phyloP scores from a whole-genome alignment of 352 stramenopile species.

The Globisporangium mamillatum region DNA sequence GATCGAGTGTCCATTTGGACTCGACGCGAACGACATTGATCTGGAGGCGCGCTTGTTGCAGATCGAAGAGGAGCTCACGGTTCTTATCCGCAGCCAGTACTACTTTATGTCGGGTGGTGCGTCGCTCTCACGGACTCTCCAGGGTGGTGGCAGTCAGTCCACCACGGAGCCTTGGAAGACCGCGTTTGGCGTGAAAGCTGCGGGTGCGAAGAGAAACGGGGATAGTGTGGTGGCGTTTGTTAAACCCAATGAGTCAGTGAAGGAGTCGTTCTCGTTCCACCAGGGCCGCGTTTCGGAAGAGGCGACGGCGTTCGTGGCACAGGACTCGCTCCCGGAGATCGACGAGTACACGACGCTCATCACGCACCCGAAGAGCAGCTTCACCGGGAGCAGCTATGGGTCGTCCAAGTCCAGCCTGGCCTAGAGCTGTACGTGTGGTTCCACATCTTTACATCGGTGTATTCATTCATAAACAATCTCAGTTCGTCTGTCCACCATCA shows the following conservation, averaged over 20 bases:
- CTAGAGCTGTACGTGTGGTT: background rate
- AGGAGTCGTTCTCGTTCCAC: slow-evolving; percentile 62
- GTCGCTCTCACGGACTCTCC: slow-evolving; percentile 17
- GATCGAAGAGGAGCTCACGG: slow-evolving; percentile 81
- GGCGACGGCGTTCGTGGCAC: slow-evolving; percentile 24
- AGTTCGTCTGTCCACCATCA: too few relatives aligned
- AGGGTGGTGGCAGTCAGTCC: slow-evolving; percentile 1
- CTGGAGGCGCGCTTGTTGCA: slow-evolving; percentile 65
- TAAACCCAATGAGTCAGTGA: slow-evolving; percentile 16
- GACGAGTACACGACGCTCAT: slow-evolving; percentile 74
- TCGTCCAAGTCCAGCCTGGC: slow-evolving; percentile 22
- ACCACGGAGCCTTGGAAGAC: slow-evolving; percentile 1
- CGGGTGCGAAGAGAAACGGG: background rate
- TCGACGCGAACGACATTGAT: slow-evolving; percentile 83
- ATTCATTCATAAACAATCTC: too few relatives aligned
- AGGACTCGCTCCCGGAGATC: slow-evolving; percentile 68
- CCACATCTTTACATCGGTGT: background rate
- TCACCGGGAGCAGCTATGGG: slow-evolving; percentile 19
- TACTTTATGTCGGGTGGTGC: slow-evolving; percentile 71
- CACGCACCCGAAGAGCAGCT: slow-evolving; percentile 18
- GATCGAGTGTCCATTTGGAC: slow-evolving; percentile 79
- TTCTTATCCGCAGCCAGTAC: slow-evolving; percentile 78
- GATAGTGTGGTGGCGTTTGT: background rate
- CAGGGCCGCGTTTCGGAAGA: slow-evolving; percentile 57
- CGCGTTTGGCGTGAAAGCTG: background rate